A percentile compares a stretch with the other conserved stretches of the same genome.
Evolutionary conservation across 805 yeast genomes (phyloP).

Genomic region (Metschnikowia hibisci): DNA sequence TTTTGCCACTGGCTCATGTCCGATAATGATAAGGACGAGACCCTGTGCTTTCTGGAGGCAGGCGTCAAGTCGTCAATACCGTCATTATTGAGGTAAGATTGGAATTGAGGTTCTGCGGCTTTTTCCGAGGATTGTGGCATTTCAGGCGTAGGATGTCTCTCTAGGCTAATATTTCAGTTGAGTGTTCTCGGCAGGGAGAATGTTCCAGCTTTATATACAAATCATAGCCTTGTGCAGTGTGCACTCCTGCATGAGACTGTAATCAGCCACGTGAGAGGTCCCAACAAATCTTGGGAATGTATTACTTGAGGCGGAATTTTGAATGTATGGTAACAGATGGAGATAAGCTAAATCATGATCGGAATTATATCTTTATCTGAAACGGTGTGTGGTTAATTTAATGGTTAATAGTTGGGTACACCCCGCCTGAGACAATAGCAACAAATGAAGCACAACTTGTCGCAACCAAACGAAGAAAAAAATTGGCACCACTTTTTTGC

Average conservation of each 20-base stretch:
- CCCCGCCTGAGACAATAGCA: constrained; percentile 4
- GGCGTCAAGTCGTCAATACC: constrained; percentile 69
- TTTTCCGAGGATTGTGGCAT: constrained; percentile 10
- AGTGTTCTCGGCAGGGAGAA: neutral
- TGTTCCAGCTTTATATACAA: constrained; percentile 3
- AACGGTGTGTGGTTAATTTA: too few species aligned
- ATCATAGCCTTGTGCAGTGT: constrained; percentile 1
- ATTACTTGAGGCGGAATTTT: too few species aligned
- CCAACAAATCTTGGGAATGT: too few species aligned
- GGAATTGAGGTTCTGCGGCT: constrained; percentile 23
- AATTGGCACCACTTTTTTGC: neutral
- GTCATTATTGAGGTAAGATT: constrained; percentile 66
- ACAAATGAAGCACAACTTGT: constrained; percentile 1
- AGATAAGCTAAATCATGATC: too few species aligned
- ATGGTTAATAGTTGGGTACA: too few species aligned
- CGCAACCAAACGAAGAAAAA: constrained; percentile 1
- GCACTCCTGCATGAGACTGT: constrained; percentile 4
- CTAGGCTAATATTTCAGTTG: neutral
- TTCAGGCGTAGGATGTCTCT: neutral
- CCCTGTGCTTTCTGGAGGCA: constrained; percentile 55
- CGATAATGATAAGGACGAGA: constrained; percentile 62
- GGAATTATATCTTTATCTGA: too few species aligned
- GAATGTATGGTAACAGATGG: too few species aligned
- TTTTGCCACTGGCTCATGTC: constrained; percentile 63
- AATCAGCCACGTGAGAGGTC: neutral